phyloP scores from a whole-genome alignment of 2,329 filamentous ascomycete genomes.

The Xylaria polymorpha region DNA sequence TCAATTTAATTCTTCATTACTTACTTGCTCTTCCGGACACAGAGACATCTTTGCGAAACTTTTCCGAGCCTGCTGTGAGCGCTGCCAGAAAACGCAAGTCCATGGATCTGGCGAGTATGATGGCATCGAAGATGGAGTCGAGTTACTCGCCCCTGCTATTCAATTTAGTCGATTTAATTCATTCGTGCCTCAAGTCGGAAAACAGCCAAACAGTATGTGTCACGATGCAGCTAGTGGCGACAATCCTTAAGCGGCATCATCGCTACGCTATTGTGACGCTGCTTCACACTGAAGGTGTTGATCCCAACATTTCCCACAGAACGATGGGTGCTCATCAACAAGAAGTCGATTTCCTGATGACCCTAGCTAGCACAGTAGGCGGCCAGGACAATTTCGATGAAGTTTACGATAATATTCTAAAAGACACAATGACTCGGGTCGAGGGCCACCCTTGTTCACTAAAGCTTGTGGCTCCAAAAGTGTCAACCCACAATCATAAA shows the following conservation, averaged over 20 bases:
- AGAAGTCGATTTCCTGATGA: conserved; percentile 78
- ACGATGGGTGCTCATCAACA: conserved; percentile 80
- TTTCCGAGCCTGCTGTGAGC: conserved; percentile 66
- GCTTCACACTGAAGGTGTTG: conserved; percentile 72
- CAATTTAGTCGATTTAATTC: conserved; percentile 89
- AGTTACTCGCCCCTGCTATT: conserved; percentile 86
- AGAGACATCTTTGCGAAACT: conserved; percentile 52
- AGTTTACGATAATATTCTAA: conserved; percentile 76
- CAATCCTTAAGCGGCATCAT: conserved; percentile 88
- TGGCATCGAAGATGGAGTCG: conserved; percentile 78
- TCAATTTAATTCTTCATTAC: conserved; percentile 93
- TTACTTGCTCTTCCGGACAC: conserved; percentile 82
- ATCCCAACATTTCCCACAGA: conserved; percentile 65
- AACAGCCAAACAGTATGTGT: conserved; percentile 92
- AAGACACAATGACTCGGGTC: conserved; percentile 75
- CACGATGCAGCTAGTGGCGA: conserved; percentile 86
- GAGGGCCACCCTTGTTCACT: conserved; percentile 80
- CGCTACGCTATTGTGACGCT: conserved; percentile 84
- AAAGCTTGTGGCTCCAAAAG: conserved; percentile 72
- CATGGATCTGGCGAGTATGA: conserved; percentile 83
- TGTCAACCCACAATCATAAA: conserved; percentile 67
- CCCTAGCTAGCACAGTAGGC: conserved; percentile 74
- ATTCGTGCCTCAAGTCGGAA: conserved; percentile 83
- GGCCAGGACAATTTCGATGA: conserved; percentile 77
- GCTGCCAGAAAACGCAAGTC: conserved; percentile 86